These are phyloP conservation scores for Petunia hybrid DNA, from an alignment of 305 asterid genomes.

Conservation along the genomic window DNA sequence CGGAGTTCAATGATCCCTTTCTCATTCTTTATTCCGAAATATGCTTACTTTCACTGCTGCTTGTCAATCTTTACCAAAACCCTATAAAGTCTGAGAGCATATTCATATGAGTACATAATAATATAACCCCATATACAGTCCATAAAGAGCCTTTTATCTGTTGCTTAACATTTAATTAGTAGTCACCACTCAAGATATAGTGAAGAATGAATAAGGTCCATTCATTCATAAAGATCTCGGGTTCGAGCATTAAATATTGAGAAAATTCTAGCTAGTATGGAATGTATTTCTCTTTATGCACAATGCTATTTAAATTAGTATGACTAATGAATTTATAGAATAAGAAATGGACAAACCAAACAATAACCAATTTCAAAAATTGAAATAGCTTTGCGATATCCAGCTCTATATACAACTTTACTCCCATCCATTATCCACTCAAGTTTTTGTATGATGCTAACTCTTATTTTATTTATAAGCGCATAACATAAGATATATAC, in stretches of 20 bases:
- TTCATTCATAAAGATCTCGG: too few species aligned
- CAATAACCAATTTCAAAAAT: background rate
- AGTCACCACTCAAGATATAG: too few species aligned
- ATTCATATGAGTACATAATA: background rate
- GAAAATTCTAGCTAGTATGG: too few species aligned
- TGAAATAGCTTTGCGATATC: background rate
- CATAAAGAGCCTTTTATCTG: constrained; percentile 24
- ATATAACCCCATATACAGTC: constrained; percentile 24
- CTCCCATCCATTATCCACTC: background rate
- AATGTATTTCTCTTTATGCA: too few species aligned
- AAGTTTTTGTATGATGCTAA: background rate
- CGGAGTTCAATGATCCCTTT: constrained; percentile 15
- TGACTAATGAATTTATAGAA: too few species aligned
- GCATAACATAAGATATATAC: background rate
- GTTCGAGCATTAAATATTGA: too few species aligned
- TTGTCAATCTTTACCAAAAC: constrained; percentile 11
- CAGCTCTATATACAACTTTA: background rate
- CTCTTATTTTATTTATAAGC: background rate
- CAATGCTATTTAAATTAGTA: too few species aligned
- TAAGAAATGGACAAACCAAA: too few species aligned
- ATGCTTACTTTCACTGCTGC: background rate
- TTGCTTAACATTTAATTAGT: constrained; percentile 6
- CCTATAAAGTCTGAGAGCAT: constrained; percentile 24
- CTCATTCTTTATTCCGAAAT: constrained; percentile 7
- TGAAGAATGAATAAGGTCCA: too few species aligned